phyloP scores from a whole-genome alignment of 805 yeast genomes.

The Metschnikowia amazonensis region DNA sequence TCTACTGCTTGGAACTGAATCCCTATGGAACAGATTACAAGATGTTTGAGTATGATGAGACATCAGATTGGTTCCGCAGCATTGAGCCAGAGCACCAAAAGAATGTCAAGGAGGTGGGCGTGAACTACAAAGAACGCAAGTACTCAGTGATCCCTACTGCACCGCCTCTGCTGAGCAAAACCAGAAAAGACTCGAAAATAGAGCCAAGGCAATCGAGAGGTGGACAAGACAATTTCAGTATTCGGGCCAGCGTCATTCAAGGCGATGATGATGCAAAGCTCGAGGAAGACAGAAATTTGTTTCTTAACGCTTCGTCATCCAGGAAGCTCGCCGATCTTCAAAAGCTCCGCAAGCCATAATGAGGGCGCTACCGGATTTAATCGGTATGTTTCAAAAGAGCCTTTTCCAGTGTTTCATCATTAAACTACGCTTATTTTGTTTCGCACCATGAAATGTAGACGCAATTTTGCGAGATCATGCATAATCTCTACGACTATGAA shows the following conservation, averaged over 20 bases:
- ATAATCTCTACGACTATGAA: not conserved
- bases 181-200: slow-evolving; percentile 5
- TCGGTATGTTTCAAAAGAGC: not conserved
- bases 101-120: slow-evolving; percentile 66
- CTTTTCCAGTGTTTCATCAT: not conserved
- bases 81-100: slow-evolving; percentile 54
- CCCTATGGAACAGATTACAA: slow-evolving; percentile 96
- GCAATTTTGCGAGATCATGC: not conserved
- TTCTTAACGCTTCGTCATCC: slow-evolving; percentile 18
- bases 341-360: slow-evolving; percentile 26
- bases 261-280: slow-evolving; percentile 8
- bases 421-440: not conserved
- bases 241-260: slow-evolving; percentile 25
- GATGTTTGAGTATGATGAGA: slow-evolving; percentile 81
- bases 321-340: slow-evolving; percentile 29
- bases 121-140: slow-evolving; percentile 64
- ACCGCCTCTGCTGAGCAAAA: slow-evolving; percentile 40
- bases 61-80: slow-evolving; percentile 69
- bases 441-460: not conserved
- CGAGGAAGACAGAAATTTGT: slow-evolving; percentile 8
- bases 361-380: not conserved
- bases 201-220: slow-evolving; percentile 3
- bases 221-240: slow-evolving; percentile 20
- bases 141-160: slow-evolving; percentile 77
- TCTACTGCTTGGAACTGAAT: slow-evolving; percentile 84